Percentiles rank a stretch among this genome's conserved stretches.
Evolutionary conservation across 2,329 filamentous ascomycete genomes (phyloP).

Genomic region (Beauveria sp.): DNA sequence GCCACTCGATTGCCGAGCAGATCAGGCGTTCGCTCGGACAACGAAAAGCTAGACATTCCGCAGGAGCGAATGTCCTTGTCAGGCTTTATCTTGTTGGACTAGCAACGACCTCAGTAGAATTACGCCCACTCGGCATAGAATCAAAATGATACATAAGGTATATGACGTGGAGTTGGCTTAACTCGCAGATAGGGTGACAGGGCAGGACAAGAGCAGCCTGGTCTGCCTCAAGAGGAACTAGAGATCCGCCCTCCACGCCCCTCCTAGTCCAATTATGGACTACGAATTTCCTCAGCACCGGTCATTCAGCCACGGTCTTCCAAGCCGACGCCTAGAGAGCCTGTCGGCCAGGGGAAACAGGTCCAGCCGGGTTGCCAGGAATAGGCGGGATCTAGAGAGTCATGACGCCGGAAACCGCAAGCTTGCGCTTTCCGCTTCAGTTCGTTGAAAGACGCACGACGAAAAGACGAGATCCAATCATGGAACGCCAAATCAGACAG

Average conservation of each 20-base stretch:
- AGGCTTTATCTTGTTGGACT: not conserved
- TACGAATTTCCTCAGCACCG: not conserved
- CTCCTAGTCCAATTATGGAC: constrained; percentile 1
- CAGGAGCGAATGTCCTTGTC: not conserved
- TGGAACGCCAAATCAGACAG: not conserved
- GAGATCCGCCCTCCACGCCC: constrained; percentile 1
- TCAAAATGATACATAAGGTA: not conserved
- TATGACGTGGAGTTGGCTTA: not conserved
- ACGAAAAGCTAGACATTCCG: not conserved
- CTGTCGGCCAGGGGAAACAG: not conserved
- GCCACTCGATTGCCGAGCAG: not conserved
- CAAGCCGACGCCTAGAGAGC: not conserved
- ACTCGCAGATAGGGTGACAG: not conserved
- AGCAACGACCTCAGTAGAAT: not conserved
- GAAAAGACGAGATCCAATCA: not conserved
- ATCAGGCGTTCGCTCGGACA: not conserved
- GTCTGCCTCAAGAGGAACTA: not conserved
- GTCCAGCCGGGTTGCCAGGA: not conserved
- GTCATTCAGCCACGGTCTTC: not conserved
- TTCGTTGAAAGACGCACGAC: not conserved
- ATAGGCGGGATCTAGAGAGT: not conserved
- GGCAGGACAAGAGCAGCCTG: not conserved
- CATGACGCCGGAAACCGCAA: not conserved
- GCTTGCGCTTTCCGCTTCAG: not conserved
- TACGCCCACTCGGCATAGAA: not conserved